Evolutionary conservation across 1,284 basidiomycete genomes (phyloP).

Genomic region (Phylloporus sp.): DNA sequence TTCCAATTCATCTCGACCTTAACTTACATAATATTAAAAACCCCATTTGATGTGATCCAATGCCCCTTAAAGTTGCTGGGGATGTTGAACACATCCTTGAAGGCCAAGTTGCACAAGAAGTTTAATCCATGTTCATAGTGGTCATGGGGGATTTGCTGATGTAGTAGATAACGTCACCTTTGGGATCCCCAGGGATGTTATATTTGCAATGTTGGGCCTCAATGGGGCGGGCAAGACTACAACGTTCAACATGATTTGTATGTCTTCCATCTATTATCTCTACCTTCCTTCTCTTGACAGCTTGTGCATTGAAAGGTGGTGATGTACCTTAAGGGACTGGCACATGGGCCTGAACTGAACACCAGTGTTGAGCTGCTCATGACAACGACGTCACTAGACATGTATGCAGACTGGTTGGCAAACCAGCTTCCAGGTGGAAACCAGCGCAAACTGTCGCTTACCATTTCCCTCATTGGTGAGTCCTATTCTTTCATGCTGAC

Average conservation of each 20-base stretch:
- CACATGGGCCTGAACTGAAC: slow-evolving; percentile 49
- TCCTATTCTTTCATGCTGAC: neutral
- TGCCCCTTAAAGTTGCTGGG: too few relatives aligned
- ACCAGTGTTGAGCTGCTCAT: slow-evolving; percentile 64
- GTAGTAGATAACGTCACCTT: slow-evolving; percentile 79
- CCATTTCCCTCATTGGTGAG: slow-evolving; percentile 77
- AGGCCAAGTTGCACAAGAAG: too few relatives aligned
- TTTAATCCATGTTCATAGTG: too few relatives aligned
- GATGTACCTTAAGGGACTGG: slow-evolving; percentile 72
- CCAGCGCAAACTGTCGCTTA: slow-evolving; percentile 77
- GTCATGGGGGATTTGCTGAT: too few relatives aligned
- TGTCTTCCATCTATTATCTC: slow-evolving; percentile 30
- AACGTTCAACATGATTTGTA: slow-evolving; percentile 75
- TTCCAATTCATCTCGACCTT: too few relatives aligned
- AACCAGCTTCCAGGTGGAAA: slow-evolving; percentile 80
- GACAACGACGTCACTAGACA: slow-evolving; percentile 57
- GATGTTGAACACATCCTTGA: too few relatives aligned
- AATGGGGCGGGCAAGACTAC: slow-evolving; percentile 87
- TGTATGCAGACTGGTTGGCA: slow-evolving; percentile 72
- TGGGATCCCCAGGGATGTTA: slow-evolving; percentile 63
- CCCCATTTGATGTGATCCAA: too few relatives aligned
- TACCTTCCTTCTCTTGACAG: neutral
- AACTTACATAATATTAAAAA: too few relatives aligned
- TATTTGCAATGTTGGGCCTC: slow-evolving; percentile 78
- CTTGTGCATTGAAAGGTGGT: slow-evolving; percentile 48